Percentiles rank a stretch among this genome's conserved stretches.
These are phyloP conservation scores for Chalciporus sp. DNA, from an alignment of 1,284 basidiomycete genomes.

Conservation along the genomic window DNA sequence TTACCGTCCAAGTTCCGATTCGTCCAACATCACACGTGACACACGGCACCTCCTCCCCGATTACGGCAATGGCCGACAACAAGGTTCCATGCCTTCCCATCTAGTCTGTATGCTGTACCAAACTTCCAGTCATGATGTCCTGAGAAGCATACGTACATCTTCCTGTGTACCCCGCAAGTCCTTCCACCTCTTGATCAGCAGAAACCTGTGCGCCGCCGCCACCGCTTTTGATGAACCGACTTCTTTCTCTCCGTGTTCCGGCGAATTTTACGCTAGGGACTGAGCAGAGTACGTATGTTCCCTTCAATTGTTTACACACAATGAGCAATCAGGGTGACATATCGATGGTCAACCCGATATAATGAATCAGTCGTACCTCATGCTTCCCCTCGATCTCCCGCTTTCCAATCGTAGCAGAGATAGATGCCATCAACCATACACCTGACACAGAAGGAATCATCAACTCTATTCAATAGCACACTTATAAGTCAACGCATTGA, in stretches of 20 bases:
- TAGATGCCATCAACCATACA: conserved; percentile 1
- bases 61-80: not conserved
- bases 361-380: not conserved
- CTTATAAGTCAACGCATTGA: not conserved
- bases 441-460: not conserved
- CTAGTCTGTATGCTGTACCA: too few relatives aligned
- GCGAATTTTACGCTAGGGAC: conserved; percentile 8
- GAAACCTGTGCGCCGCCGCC: conserved; percentile 9
- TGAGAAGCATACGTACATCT: conserved; percentile 1
- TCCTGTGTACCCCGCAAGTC: conserved; percentile 1
- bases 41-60: not conserved
- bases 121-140: conserved; percentile 6
- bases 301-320: not conserved
- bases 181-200: conserved; percentile 9
- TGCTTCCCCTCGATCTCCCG: not conserved
- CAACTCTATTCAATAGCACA: not conserved
- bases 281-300: not conserved
- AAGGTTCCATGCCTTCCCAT: not conserved
- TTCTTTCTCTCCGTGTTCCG: conserved; percentile 9
- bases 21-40: not conserved
- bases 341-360: not conserved
- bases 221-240: not conserved
- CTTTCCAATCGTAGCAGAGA: conserved; percentile 3
- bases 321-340: not conserved
- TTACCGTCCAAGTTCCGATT: not conserved